These are phyloP conservation scores for Teunomyces cretensis DNA, from an alignment of 805 yeast species.

Conservation along the genomic window DNA sequence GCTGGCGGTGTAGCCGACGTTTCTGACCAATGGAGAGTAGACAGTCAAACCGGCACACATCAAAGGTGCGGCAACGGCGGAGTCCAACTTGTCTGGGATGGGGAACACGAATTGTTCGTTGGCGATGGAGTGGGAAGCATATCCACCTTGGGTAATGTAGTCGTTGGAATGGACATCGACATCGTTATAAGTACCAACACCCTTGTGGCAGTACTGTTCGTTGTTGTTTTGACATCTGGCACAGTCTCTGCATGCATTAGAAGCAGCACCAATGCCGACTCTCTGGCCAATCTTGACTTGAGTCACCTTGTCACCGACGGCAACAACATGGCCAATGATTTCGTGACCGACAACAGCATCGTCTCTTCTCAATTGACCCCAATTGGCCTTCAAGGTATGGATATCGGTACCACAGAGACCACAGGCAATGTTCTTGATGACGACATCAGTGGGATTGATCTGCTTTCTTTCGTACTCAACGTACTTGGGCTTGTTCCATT, in stretches of 20 bases:
- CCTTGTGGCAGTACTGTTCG: slow-evolving; percentile 37
- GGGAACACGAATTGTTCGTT: slow-evolving; percentile 63
- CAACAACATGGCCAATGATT: slow-evolving; percentile 41
- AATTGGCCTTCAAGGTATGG: slow-evolving; percentile 51
- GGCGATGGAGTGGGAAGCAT: slow-evolving; percentile 61
- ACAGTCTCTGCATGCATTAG: slow-evolving; percentile 50
- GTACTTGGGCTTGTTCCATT: slow-evolving; percentile 57
- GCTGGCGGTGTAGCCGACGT: slow-evolving; percentile 30
- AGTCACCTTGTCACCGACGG: slow-evolving; percentile 57
- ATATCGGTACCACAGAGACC: slow-evolving; percentile 62
- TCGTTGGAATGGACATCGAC: slow-evolving; percentile 22
- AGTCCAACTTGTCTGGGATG: slow-evolving; percentile 49
- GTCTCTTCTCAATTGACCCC: slow-evolving; percentile 43
- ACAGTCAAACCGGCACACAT: slow-evolving; percentile 79
- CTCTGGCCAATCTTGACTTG: slow-evolving; percentile 63
- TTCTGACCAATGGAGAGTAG: slow-evolving; percentile 61
- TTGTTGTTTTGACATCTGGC: slow-evolving; percentile 18
- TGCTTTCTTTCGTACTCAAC: slow-evolving; percentile 50
- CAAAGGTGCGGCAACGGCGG: slow-evolving; percentile 65
- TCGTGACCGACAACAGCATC: slow-evolving; percentile 47
- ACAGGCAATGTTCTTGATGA: slow-evolving; percentile 15
- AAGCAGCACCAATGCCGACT: slow-evolving; percentile 79
- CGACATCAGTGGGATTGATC: slow-evolving; percentile 17
- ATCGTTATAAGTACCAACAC: slow-evolving; percentile 22
- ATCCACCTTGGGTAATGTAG: slow-evolving; percentile 68